Percentiles rank a stretch among this genome's conserved stretches.
These are phyloP conservation scores for Isabelozyma rhagii DNA, from an alignment of 805 yeast species.

Conservation along the genomic window DNA sequence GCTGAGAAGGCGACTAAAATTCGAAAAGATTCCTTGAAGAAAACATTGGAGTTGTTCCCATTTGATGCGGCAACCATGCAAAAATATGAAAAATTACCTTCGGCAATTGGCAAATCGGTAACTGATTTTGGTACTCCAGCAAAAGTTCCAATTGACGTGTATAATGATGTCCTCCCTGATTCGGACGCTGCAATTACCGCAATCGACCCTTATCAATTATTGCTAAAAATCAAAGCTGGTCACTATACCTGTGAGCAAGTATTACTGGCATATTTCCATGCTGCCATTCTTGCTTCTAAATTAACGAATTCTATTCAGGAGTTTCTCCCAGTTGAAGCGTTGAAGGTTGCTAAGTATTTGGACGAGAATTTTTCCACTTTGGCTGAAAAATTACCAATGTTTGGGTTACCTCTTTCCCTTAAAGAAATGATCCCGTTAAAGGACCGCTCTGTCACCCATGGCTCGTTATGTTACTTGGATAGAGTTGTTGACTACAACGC, in stretches of 20 bases:
- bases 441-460: slow-evolving; percentile 13
- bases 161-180: slow-evolving; percentile 8
- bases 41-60: slow-evolving; percentile 16
- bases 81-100: slow-evolving; percentile 10
- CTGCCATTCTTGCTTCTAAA: slow-evolving; percentile 15
- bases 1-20: slow-evolving; percentile 11
- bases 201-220: slow-evolving; percentile 12
- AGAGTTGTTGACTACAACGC: slow-evolving; percentile 16
- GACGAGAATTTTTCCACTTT: slow-evolving; percentile 10
- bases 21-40: slow-evolving; percentile 9
- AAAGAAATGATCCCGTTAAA: slow-evolving; percentile 19
- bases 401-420: slow-evolving; percentile 19
- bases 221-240: slow-evolving; percentile 8
- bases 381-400: slow-evolving; percentile 8
- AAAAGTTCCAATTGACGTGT: slow-evolving; percentile 13
- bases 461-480: slow-evolving; percentile 14
- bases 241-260: slow-evolving; percentile 12
- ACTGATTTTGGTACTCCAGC: slow-evolving; percentile 19
- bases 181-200: slow-evolving; percentile 12
- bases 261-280: slow-evolving; percentile 14
- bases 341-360: slow-evolving; percentile 12
- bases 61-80: slow-evolving; percentile 9
- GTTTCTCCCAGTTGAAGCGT: slow-evolving; percentile 13
- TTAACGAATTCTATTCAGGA: slow-evolving; percentile 14
- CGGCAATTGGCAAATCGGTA: slow-evolving; percentile 13